Evolutionary conservation across 140 eudicot species (phyloP).

Genomic region (Flaveria floridana): DNA sequence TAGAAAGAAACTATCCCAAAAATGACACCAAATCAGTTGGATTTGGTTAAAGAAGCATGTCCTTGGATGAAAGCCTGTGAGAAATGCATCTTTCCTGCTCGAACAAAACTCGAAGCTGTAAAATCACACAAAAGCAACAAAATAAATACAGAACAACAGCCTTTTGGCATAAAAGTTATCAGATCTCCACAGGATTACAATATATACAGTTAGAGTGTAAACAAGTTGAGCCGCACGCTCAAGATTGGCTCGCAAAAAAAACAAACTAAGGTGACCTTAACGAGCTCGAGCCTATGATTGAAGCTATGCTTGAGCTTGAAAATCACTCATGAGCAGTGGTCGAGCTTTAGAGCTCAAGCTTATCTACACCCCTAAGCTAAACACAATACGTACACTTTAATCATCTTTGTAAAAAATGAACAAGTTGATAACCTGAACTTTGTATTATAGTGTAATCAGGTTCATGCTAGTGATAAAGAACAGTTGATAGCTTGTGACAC

Average conservation of each 20-base stretch:
- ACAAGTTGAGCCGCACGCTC: background rate
- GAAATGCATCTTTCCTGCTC: conserved; percentile 18
- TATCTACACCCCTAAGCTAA: too few relatives aligned
- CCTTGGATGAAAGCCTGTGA: background rate
- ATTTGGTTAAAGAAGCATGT: background rate
- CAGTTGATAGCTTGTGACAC: background rate
- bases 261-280: background rate
- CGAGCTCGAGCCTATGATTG: background rate
- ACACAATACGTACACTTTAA: too few relatives aligned
- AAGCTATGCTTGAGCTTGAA: too few relatives aligned
- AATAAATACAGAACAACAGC: background rate
- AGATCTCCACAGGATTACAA: background rate
- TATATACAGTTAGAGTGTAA: background rate
- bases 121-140: background rate
- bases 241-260: too few relatives aligned
- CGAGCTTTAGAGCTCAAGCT: too few relatives aligned
- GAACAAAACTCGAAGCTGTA: conserved; percentile 25
- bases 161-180: background rate
- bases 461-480: background rate
- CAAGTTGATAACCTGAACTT: background rate
- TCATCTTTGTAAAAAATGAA: background rate
- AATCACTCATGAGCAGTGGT: too few relatives aligned
- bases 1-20: background rate
- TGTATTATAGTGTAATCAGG: background rate
- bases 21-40: conserved; percentile 22